A percentile compares a stretch with the other conserved stretches of the same genome.
These are phyloP conservation scores for Pseudoneurospora amorphoporcata DNA, from an alignment of 495 filamentous ascomycete species.

Conservation along the genomic window DNA sequence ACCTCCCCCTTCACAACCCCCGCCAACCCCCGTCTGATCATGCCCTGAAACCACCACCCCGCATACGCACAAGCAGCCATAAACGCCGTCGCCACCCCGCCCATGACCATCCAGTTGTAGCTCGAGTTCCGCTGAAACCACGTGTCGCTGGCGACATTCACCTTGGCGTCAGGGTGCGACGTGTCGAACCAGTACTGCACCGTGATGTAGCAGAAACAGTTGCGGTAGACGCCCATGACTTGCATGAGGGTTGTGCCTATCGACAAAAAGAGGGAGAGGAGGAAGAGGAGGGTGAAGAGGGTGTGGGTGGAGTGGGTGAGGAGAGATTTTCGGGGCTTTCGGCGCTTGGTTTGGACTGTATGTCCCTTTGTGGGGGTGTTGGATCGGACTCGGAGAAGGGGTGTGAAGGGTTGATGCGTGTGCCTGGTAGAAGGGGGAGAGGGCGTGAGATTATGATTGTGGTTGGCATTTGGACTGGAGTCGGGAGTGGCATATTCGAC, in stretches of 20 bases:
- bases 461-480: background rate
- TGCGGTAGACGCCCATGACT: conserved; percentile 29
- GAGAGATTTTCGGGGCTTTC: background rate
- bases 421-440: background rate
- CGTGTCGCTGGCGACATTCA: background rate
- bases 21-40: background rate
- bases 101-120: background rate
- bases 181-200: background rate
- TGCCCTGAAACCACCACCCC: conserved; percentile 4
- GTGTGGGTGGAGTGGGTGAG: background rate
- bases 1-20: background rate
- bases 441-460: background rate
- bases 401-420: background rate
- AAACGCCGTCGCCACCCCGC: background rate
- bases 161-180: background rate
- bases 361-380: background rate
- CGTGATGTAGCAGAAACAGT: conserved; percentile 20
- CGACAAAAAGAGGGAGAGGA: background rate
- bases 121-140: background rate
- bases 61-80: background rate
- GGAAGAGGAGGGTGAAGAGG: background rate
- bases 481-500: background rate
- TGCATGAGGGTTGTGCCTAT: conserved; percentile 30
- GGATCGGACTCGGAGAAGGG: background rate
- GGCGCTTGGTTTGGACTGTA: background rate